Base-by-base conservation (phyloP, 2,329 filamentous ascomycete species). In the Trichoderma endophyticum region DNA sequence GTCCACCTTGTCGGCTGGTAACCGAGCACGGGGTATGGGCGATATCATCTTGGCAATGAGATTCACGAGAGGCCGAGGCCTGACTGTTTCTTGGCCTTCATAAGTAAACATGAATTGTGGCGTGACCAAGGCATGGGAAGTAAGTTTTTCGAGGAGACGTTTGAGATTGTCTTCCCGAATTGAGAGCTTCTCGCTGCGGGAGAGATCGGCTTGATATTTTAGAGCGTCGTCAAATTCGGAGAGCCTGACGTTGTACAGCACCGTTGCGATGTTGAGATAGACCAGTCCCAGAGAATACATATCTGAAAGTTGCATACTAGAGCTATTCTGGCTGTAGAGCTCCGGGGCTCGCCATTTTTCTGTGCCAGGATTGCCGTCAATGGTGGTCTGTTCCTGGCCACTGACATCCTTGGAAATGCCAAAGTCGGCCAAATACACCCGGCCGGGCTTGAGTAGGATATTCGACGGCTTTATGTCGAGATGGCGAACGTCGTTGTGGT, bases 361-460 rank as follows among this genome's bases (percentile, higher is more conserved):
- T 0, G 84, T 85, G 1, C 83, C 83, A 4, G 82, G 81, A 11
- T 78, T 71, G 0, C 82, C 82, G 34, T 82, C 80, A 0, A 84
- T 86, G 69, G 81, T 84, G 7, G 83, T 85, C 63, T 84, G 80
- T 11, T 85, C 84, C 28, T 81, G 80, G 56, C 81, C 82, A 63
- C 81, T 82, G 15, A 86, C 83, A 63, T 86, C 84, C 66, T 81
- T 79, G 14, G 85, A 83, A 28, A 86, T 85, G 43, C 84, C 85
- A 77, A 86, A 86, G 75, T 86, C 85, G 26, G 84, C 83, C 15
- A 86, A 78, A 71, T 86, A 86, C 9, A 86, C 84, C 9, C 82
- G 79, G 6, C 82, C 81, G 1, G 83, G 80, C 70, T 81, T 83
- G 8, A 86, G 78, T 3, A 86, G 79, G 65, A 86, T 85, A 67